Evolutionary conservation across 2,329 filamentous ascomycete species (phyloP).

Genomic region (Pseudocercospora fijiensis): DNA sequence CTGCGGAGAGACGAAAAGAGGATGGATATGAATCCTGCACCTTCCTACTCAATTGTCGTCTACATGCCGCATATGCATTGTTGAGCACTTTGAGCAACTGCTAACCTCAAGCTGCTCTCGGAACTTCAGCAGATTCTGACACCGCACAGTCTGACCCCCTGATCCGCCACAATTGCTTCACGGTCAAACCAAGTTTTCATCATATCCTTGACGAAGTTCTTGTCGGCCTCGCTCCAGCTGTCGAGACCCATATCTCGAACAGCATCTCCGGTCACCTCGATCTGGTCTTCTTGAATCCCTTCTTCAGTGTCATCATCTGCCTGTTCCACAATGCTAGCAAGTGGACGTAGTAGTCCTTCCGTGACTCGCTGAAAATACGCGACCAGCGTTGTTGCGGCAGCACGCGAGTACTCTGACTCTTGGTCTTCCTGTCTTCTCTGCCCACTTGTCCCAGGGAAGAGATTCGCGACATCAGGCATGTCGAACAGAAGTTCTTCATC

Average conservation of each 20-base stretch:
- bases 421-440: constrained; percentile 16
- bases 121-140: constrained; percentile 30
- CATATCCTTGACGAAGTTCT: constrained; percentile 65
- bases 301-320: constrained; percentile 42
- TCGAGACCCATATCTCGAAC: constrained; percentile 73
- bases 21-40: background rate
- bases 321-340: constrained; percentile 62
- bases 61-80: background rate
- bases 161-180: constrained; percentile 68
- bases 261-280: constrained; percentile 60
- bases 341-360: constrained; percentile 60
- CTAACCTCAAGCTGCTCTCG: too few species aligned
- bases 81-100: background rate
- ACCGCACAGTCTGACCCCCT: constrained; percentile 66
- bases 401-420: constrained; percentile 21
- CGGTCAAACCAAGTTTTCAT: constrained; percentile 65
- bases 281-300: constrained; percentile 41
- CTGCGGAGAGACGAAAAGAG: constrained; percentile 7
- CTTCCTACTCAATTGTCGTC: background rate
- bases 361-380: constrained; percentile 80
- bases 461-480: constrained; percentile 37
- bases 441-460: constrained; percentile 19
- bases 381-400: constrained; percentile 67
- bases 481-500: constrained; percentile 48
- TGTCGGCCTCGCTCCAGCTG: constrained; percentile 70